These are phyloP conservation scores for Nicotiana tabacum DNA, from an alignment of 257 asterid species.

Conservation along the genomic window DNA sequence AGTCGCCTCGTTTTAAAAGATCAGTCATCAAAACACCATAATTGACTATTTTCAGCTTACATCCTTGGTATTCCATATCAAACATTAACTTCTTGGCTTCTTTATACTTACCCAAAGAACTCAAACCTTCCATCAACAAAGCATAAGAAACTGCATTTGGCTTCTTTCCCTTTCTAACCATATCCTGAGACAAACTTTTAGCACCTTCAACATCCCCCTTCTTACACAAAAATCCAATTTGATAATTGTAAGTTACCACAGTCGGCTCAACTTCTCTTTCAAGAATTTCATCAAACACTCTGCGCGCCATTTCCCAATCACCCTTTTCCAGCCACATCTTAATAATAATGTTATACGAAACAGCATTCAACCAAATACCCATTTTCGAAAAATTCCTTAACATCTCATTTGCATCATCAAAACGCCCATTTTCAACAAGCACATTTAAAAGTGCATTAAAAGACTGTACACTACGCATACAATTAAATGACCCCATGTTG, in stretches of 20 bases:
- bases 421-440: constrained; percentile 41
- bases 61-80: constrained; percentile 91
- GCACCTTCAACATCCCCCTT: constrained; percentile 55
- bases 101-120: constrained; percentile 42
- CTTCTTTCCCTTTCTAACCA: constrained; percentile 53
- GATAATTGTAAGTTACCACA: constrained; percentile 65
- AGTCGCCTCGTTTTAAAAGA: constrained; percentile 54
- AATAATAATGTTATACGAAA: constrained; percentile 70
- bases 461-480: constrained; percentile 53
- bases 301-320: constrained; percentile 51
- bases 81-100: constrained; percentile 84
- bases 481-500: constrained; percentile 59
- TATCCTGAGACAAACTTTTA: constrained; percentile 51
- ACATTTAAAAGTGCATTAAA: constrained; percentile 73
- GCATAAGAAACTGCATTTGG: constrained; percentile 71
- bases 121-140: constrained; percentile 71
- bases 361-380: constrained; percentile 61
- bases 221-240: constrained; percentile 69
- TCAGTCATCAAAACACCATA: constrained; percentile 71
- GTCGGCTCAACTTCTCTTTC: constrained; percentile 65
- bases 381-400: constrained; percentile 37
- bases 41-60: constrained; percentile 57
- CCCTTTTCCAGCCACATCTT: constrained; percentile 62
- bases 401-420: constrained; percentile 40
- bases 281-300: constrained; percentile 85